phyloP scores from a whole-genome alignment of 371 early-diverging fungal species.

The Funneliformis caledonium region DNA sequence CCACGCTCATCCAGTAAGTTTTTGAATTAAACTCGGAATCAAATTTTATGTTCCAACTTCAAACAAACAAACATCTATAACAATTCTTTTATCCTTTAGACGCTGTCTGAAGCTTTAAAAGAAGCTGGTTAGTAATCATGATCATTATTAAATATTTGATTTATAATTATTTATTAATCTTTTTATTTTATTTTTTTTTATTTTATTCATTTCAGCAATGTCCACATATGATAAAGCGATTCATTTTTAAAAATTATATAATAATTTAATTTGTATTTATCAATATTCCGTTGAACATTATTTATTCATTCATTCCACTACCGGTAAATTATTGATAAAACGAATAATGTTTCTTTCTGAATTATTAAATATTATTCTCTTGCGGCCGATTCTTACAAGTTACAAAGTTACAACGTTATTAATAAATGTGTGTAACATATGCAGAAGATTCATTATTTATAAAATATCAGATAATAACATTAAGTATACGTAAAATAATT shows the following conservation, averaged over 20 bases:
- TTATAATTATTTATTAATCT: background rate
- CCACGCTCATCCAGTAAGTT: constrained; percentile 91
- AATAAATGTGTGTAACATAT: too few species aligned
- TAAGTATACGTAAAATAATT: background rate
- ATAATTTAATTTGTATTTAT: background rate
- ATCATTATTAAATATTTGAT: background rate
- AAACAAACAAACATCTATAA: background rate
- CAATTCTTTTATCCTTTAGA: constrained; percentile 48
- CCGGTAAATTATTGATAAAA: too few species aligned
- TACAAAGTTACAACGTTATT: too few species aligned
- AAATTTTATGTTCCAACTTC: too few species aligned
- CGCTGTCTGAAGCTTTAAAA: constrained; percentile 97
- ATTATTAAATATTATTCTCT: too few species aligned
- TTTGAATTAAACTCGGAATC: background rate
- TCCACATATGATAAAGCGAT: constrained; percentile 59
- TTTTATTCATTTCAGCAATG: constrained; percentile 40
- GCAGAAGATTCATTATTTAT: too few species aligned
- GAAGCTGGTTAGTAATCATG: constrained; percentile 69
- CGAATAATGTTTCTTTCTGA: too few species aligned
- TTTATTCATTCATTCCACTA: background rate
- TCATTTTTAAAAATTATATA: constrained; percentile 48
- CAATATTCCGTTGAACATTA: background rate
- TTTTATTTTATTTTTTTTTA: background rate
- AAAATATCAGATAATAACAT: background rate
- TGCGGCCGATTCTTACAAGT: too few species aligned